Conservation (phyloP, 2,329 filamentous ascomycete species). For the Pyricularia grisea region DNA sequence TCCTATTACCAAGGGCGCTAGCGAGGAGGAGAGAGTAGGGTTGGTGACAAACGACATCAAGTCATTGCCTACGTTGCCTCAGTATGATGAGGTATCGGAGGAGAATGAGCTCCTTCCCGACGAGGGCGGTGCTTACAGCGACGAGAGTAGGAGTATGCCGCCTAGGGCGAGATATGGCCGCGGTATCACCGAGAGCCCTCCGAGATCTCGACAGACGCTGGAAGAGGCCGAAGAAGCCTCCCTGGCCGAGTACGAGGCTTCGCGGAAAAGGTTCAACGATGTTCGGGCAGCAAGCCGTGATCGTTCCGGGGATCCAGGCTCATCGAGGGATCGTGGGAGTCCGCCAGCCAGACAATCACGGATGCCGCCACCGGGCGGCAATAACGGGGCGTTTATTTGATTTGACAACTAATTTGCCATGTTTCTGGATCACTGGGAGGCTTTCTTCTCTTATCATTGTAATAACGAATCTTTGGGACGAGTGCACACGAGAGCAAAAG, state of each 20-base stretch:
- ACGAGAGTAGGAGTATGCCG: constrained; percentile 18
- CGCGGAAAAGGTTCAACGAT: constrained; percentile 16
- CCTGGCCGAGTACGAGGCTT: constrained; percentile 15
- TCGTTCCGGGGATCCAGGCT: background rate
- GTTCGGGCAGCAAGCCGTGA: constrained; percentile 10
- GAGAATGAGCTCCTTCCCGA: constrained; percentile 15
- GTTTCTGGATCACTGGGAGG: background rate
- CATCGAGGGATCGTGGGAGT: background rate
- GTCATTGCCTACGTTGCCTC: constrained; percentile 23
- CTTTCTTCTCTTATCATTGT: background rate
- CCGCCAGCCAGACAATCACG: constrained; percentile 8
- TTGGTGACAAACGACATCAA: constrained; percentile 65
- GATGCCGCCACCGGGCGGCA: constrained; percentile 11
- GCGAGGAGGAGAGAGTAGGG: constrained; percentile 75
- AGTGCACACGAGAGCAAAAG: background rate
- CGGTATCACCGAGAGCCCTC: constrained; percentile 28
- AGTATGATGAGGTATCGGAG: constrained; percentile 25
- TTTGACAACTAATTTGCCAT: background rate
- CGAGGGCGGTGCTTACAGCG: background rate
- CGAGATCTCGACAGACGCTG: constrained; percentile 17
- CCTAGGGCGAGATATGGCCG: constrained; percentile 25
- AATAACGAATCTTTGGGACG: background rate
- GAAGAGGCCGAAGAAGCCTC: constrained; percentile 14
- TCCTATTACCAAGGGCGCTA: constrained; percentile 41
- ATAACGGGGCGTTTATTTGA: constrained; percentile 17